These are phyloP conservation scores for Fonsecaea monophora DNA, from an alignment of 2,329 filamentous ascomycete genomes.

Conservation along the genomic window DNA sequence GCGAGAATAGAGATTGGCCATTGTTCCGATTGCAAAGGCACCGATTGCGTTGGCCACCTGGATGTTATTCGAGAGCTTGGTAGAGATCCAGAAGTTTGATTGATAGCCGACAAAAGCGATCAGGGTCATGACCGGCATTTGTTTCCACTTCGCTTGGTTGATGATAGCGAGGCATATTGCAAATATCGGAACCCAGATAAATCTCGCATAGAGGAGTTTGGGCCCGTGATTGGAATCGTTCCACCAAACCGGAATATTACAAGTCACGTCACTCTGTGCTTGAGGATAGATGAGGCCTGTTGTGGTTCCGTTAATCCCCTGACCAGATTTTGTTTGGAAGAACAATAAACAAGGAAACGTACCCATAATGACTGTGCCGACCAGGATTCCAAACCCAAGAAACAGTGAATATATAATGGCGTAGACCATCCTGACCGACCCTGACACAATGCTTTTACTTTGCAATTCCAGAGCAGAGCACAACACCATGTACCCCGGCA, in stretches of 20 bases:
- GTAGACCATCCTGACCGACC: constrained; percentile 76
- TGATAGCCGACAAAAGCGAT: constrained; percentile 77
- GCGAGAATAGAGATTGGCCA: constrained; percentile 80
- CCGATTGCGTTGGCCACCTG: constrained; percentile 80
- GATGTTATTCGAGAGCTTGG: constrained; percentile 70
- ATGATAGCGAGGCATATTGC: constrained; percentile 76
- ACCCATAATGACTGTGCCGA: constrained; percentile 69
- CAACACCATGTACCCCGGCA: constrained; percentile 71
- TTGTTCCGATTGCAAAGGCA: constrained; percentile 75
- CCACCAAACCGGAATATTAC: constrained; percentile 31
- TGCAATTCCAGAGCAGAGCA: constrained; percentile 70
- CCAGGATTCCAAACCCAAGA: constrained; percentile 74
- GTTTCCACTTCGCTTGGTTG: constrained; percentile 81
- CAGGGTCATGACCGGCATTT: constrained; percentile 75
- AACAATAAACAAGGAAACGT: constrained; percentile 42
- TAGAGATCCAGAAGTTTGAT: constrained; percentile 75
- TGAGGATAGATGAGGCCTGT: constrained; percentile 43
- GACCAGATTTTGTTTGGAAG: background rate
- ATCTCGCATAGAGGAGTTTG: constrained; percentile 55
- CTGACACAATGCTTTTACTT: constrained; percentile 71
- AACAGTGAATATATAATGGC: constrained; percentile 76
- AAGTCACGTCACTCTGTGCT: constrained; percentile 34
- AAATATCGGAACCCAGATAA: constrained; percentile 77
- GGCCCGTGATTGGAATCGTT: constrained; percentile 54
- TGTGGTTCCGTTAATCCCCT: background rate